A percentile compares a stretch with the other conserved stretches of the same genome.
Conservation (phyloP, 2,329 filamentous ascomycete genomes). For the Cladosporium velox region DNA sequence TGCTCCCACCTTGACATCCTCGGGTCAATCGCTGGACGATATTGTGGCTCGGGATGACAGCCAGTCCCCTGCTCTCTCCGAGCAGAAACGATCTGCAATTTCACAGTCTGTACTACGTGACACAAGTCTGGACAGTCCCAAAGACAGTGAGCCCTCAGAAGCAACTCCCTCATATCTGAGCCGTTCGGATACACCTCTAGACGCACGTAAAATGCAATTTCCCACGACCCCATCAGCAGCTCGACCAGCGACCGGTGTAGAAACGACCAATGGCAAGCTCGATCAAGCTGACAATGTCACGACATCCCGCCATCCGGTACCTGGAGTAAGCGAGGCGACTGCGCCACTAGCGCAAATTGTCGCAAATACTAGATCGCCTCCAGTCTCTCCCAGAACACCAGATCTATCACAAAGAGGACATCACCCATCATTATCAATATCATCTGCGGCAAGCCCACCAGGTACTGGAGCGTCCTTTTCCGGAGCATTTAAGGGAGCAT, state of each 20-base stretch:
- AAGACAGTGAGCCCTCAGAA: slow-evolving; percentile 34
- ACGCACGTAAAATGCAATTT: slow-evolving; percentile 24
- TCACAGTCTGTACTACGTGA: slow-evolving; percentile 27
- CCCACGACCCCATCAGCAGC: slow-evolving; percentile 29
- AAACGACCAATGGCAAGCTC: slow-evolving; percentile 23
- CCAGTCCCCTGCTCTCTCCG: slow-evolving; percentile 29
- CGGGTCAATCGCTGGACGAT: slow-evolving; percentile 23
- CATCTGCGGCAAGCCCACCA: slow-evolving; percentile 19
- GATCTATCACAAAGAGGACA: slow-evolving; percentile 23
- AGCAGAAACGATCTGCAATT: slow-evolving; percentile 1
- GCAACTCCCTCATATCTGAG: slow-evolving; percentile 24
- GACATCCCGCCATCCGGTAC: slow-evolving; percentile 15
- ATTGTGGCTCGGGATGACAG: slow-evolving; percentile 30
- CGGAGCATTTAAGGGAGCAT: slow-evolving; percentile 34
- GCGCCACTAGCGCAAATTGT: slow-evolving; percentile 20
- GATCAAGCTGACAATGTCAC: slow-evolving; percentile 21
- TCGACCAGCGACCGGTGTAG: slow-evolving; percentile 27
- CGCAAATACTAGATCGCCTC: slow-evolving; percentile 27
- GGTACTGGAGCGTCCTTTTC: slow-evolving; percentile 25
- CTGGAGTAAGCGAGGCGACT: slow-evolving; percentile 18
- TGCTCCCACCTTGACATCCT: slow-evolving; percentile 31
- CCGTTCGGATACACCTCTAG: slow-evolving; percentile 37
- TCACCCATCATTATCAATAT: slow-evolving; percentile 16
- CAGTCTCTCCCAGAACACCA: slow-evolving; percentile 28
- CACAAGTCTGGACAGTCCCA: slow-evolving; percentile 32